A percentile compares a stretch with the other conserved stretches of the same genome.
Conservation (phyloP, 164 flowering plant genomes). For the Magnolia changhungtana region DNA sequence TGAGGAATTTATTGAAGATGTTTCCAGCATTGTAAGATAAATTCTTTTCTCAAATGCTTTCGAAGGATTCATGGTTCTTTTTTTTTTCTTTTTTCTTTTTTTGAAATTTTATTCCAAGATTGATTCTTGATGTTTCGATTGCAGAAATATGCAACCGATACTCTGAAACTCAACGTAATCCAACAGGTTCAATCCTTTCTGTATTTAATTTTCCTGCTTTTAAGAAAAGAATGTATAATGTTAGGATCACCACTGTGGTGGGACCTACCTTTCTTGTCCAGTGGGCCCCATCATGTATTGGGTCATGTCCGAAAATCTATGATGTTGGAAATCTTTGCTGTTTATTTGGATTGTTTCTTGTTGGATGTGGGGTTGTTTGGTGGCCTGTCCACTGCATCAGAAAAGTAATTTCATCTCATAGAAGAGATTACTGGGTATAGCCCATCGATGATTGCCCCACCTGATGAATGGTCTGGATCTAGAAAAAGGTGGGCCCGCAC, state of each 20-base stretch:
- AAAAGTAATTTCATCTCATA: too few species aligned
- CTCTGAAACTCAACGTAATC: conserved; percentile 35
- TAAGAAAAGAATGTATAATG: not conserved
- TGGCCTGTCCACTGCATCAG: too few species aligned
- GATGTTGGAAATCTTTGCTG: too few species aligned
- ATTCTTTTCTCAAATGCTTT: not conserved
- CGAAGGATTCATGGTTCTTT: not conserved
- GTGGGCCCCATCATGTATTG: too few species aligned
- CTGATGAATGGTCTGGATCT: too few species aligned
- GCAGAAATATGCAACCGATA: conserved; percentile 57
- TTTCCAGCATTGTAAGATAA: conserved; percentile 45
- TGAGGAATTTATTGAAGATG: conserved; percentile 44
- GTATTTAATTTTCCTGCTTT: not conserved
- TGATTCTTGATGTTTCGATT: conserved; percentile 16
- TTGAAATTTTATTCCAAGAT: conserved; percentile 4
- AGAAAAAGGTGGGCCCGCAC: too few species aligned
- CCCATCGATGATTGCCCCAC: too few species aligned
- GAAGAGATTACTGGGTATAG: too few species aligned
- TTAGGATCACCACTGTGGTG: not conserved
- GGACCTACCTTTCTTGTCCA: not conserved
- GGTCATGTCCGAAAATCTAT: too few species aligned
- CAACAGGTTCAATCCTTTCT: conserved; percentile 38
- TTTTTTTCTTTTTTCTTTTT: conserved; percentile 1
- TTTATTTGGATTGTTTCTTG: too few species aligned
- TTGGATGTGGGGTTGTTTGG: too few species aligned